These are phyloP conservation scores for Metschnikowia vanudenii DNA, from an alignment of 805 yeast genomes.

Conservation along the genomic window DNA sequence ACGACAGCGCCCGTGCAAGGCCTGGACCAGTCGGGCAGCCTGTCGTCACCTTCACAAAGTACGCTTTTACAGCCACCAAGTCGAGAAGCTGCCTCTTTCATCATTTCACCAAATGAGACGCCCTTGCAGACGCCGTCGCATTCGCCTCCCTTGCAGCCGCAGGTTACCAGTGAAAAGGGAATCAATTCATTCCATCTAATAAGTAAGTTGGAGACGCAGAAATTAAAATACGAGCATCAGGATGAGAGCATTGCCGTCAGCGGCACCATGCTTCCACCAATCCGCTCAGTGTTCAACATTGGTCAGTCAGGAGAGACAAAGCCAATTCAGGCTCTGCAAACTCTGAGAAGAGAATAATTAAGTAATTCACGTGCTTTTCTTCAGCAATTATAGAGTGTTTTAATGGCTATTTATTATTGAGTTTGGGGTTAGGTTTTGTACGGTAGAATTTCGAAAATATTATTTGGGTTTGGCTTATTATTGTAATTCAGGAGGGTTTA, in stretches of 20 bases:
- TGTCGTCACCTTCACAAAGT: background rate
- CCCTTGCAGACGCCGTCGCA: conserved; percentile 51
- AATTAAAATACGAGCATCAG: conserved; percentile 14
- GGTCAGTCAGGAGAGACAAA: conserved; percentile 8
- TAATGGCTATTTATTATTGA: background rate
- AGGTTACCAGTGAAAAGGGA: conserved; percentile 15
- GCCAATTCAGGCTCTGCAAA: background rate
- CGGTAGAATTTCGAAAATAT: background rate
- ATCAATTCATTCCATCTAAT: conserved; percentile 25
- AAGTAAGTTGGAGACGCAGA: conserved; percentile 27
- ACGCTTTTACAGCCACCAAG: conserved; percentile 8
- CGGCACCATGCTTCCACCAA: conserved; percentile 44
- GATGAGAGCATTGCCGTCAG: conserved; percentile 36
- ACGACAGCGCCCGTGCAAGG: conserved; percentile 3
- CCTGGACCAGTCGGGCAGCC: background rate
- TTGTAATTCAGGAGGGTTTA: background rate
- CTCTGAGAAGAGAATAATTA: conserved; percentile 1
- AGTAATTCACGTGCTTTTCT: background rate
- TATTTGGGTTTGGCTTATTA: background rate
- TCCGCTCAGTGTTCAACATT: conserved; percentile 38
- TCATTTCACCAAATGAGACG: conserved; percentile 42
- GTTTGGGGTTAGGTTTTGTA: background rate
- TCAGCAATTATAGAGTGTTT: background rate
- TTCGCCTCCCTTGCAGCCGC: conserved; percentile 44
- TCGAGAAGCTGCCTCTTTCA: conserved; percentile 23